Evolutionary conservation across 176 grass and related monocot genomes (phyloP).

Genomic region (Carex cristatella): DNA sequence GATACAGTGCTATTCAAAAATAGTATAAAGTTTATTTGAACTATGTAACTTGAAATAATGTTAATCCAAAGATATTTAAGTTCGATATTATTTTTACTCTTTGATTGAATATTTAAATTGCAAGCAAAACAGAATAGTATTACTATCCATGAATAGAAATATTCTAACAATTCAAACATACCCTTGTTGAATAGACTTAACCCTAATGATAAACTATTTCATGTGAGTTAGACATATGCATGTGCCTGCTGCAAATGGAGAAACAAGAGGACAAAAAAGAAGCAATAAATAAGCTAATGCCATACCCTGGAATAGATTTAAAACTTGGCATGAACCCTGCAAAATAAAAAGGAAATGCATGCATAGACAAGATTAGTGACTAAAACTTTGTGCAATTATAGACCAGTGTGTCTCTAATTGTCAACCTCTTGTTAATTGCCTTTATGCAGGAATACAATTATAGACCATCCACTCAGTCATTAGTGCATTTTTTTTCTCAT

Average conservation of each 20-base stretch:
- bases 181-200: not conserved
- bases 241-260: constrained; percentile 17
- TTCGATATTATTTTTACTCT: not conserved
- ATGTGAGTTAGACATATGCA: constrained; percentile 8
- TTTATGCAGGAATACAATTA: not conserved
- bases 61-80: not conserved
- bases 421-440: not conserved
- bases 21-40: not conserved
- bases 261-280: constrained; percentile 16
- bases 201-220: constrained; percentile 9
- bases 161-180: not conserved
- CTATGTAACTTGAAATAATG: not conserved
- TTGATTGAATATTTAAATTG: not conserved
- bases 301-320: constrained; percentile 11
- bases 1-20: not conserved
- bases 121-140: not conserved
- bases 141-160: not conserved
- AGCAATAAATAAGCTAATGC: constrained; percentile 10
- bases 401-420: not conserved
- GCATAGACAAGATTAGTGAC: not conserved
- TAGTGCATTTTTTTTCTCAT: not conserved
- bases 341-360: not conserved
- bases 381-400: not conserved
- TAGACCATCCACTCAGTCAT: not conserved
- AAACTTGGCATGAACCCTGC: not conserved